phyloP scores from a whole-genome alignment of 148 eudicot species.

The Amaranthus palmeri region DNA sequence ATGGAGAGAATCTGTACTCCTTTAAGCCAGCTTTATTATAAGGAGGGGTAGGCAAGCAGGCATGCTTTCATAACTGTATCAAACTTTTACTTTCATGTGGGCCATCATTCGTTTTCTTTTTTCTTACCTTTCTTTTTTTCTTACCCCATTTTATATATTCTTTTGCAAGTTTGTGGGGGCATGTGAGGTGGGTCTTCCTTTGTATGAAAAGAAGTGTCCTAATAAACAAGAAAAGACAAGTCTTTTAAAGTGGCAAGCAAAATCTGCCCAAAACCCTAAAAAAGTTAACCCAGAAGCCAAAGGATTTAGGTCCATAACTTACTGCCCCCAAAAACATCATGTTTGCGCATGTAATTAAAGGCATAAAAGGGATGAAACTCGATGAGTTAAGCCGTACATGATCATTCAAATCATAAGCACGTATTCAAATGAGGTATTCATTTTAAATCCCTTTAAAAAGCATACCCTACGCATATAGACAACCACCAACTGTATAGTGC shows the following conservation, averaged over 20 bases:
- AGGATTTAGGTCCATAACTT: slow-evolving; percentile 26
- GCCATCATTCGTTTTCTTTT: slow-evolving; percentile 11
- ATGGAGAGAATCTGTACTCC: slow-evolving; percentile 22
- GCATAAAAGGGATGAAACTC: not conserved
- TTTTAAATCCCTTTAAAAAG: slow-evolving; percentile 1
- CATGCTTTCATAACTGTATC: slow-evolving; percentile 30
- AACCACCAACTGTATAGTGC: not conserved
- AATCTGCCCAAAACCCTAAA: slow-evolving; percentile 23
- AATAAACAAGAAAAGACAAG: slow-evolving; percentile 9
- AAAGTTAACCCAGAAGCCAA: slow-evolving; percentile 10
- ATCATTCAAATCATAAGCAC: slow-evolving; percentile 2
- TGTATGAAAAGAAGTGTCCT: slow-evolving; percentile 28
- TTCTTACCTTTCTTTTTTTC: not conserved
- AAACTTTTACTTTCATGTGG: slow-evolving; percentile 23
- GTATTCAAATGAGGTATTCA: not conserved
- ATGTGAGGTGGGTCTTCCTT: slow-evolving; percentile 26
- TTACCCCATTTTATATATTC: slow-evolving; percentile 4
- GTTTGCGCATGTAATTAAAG: slow-evolving; percentile 4
- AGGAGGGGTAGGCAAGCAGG: slow-evolving; percentile 15
- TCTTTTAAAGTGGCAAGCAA: slow-evolving; percentile 32
- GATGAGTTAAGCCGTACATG: not conserved
- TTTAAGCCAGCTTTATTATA: slow-evolving; percentile 17
- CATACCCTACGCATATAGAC: not conserved
- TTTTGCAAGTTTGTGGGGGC: slow-evolving; percentile 26
- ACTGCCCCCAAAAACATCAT: slow-evolving; percentile 19